Base-by-base conservation (phyloP, 1,139 yeast genomes). In the Geotrichum australiense region DNA sequence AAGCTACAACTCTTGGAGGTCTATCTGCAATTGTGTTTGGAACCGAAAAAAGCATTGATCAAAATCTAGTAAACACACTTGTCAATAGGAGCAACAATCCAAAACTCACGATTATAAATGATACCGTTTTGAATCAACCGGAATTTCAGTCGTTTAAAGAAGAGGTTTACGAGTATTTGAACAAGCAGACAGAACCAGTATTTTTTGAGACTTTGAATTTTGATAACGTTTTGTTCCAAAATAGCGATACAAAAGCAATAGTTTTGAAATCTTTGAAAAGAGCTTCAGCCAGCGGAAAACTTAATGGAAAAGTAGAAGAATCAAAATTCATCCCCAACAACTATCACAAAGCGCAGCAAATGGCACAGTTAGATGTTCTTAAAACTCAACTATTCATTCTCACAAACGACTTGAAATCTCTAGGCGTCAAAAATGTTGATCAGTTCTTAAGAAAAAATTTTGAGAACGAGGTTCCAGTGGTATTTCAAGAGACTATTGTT, bases 291-390 rank as follows among this genome's bases (percentile, higher is more conserved):
- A 38, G 27, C 1, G 45, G 45, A 6, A 20, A 19, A n/a, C 35
- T 41, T 4, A 18, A 32, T 12, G 45, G 45, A 5, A 33, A 30
- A 5, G 3, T 41, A 15, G 41, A 41, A 19, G 31, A 25, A 22
- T 38, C 35, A 15, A 24, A 31, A 5, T 41, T 41, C 33, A 31
- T 41, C 1, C 45, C 45, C 14, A 32, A 41, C n/a, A 22, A 27
- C 3, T 25, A 27, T 27, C 16, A 23, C 12, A 24, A 33, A 20
- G 33, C 27, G 16, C 19, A 33, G 16, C 45, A 41, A 22, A 21
- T 36, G 30, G 16, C 4, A 5, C 36, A 41, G 12, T 12, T 37
- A 14, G 29, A 12, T 14, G 38, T 28, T 1, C 25, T 41, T 5
- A 35, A 41, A 11, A 37, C 22, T 8, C 30, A 41, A 22, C 27